Base-by-base conservation (phyloP, 108 stramenopile species). In the Nitzschia sp. region DNA sequence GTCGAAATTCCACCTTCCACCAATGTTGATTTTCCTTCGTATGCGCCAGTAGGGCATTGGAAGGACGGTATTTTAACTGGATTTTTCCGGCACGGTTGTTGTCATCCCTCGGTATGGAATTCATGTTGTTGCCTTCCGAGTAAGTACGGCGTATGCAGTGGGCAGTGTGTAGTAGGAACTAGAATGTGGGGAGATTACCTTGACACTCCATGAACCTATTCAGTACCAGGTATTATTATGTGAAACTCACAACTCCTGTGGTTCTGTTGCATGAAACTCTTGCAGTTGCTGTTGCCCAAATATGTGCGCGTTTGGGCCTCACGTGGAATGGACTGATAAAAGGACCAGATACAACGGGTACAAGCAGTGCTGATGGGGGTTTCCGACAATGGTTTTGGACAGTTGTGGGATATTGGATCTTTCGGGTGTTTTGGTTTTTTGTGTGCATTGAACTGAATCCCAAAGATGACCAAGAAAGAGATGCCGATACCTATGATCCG, bases 401-500 rank as follows among this genome's bases (percentile, higher is more conserved):
- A 2, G 46, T 48, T 17, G n/a, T 48, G 3, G 17, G n/a, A 3
- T 48, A 48, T 48, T 48, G 46, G 46, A 48, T 6, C 14, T 48
- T 17, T 48, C 46, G 46, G 2, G 46, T 48, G n/a, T 48, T 48
- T 48, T 48, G 46, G 46, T 48, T 48, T 48, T 48, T 48, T 6
- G 46, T 48, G 14, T 48, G 46, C 46, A 48, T 48, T 48, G 46
- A 48, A 48, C 46, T 48, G 46, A 17, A 48, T 48, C 46, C 46
- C 46, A 48, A 48, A 17, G 46, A 48, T 48, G 46, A 6, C 14
- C 2, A 43, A 12, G 12, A 48, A 48, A 34, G 29, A 1, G 29
- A 34, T 34, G 1, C 29, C 29, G 29, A 34, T 34, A 34, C 29
- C 29, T 34, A 34, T 5, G 29, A 34, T 5, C 29, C 29, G 5